Evolutionary conservation across 164 flowering plant genomes (phyloP), one percentile per base, ranked within the genome.

Genomic region (Tetracentron sinense): DNA sequence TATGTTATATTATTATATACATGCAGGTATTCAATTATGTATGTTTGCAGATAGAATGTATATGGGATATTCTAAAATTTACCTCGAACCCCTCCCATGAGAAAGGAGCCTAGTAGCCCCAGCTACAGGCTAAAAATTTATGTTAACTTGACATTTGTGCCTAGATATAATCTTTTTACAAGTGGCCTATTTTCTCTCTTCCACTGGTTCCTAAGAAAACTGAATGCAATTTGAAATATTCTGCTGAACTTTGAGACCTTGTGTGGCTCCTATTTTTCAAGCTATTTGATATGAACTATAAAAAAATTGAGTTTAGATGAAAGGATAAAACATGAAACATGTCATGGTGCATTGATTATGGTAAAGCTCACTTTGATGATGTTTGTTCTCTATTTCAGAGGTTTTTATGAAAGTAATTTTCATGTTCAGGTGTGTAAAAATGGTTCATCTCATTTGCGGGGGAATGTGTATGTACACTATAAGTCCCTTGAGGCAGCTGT

Each of bases 391-490:
- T 47, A 1, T 51, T 50, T 35, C 49, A 38, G 2, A 14, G 21
- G n/a, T 8, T 38, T n/a, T 16, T 44, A 35, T 54, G 6, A 48
- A 65, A 46, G 56, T 25, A 19, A 20, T 22, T 60, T 19, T 54
- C 33, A 28, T 65, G 35, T 60, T 68, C 82, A 94, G 99, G 97
- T 88, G 58, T 94, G 97, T 73, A 86, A 60, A 76, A 94, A 94
- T 76, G 88, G 96, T 56, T 89, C 97, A 57, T 72, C 72, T 62
- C 97, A 94, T 85, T 78, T 94, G 85, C 85, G 96, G 48, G 99
- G 99, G 68, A 94, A 94, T 81, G 93, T 89, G 1, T 94, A 94
- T 69, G 89, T 89, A 31, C 99, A 94, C 60, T 94, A 85, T 55
- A 86, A 79, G 76, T 78, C 76, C 6, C 60, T 91, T 81, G 99